phyloP scores from a whole-genome alignment of 495 filamentous ascomycete species.

The Neurospora hispaniola region DNA sequence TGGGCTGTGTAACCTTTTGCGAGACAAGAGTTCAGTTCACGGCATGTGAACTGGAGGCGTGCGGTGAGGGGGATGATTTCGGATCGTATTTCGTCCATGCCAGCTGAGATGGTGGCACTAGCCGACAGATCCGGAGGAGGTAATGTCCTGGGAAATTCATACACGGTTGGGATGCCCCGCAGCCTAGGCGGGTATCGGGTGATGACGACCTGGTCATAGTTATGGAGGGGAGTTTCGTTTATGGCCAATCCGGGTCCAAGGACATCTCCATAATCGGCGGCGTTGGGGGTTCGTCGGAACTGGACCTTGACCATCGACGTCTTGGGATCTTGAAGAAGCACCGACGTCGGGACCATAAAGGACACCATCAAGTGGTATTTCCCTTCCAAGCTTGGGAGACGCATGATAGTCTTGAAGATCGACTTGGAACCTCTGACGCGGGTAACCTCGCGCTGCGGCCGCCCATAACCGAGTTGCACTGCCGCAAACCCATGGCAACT shows the following conservation, averaged over 20 bases:
- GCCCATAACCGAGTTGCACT: conserved; percentile 28
- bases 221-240: conserved; percentile 14
- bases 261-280: background rate
- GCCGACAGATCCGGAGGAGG: background rate
- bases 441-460: conserved; percentile 3
- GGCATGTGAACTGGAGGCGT: conserved; percentile 2
- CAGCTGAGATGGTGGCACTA: background rate
- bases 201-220: conserved; percentile 23
- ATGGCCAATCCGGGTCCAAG: conserved; percentile 14
- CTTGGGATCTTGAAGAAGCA: conserved; percentile 17
- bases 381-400: conserved; percentile 22
- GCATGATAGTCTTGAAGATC: conserved; percentile 19
- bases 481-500: conserved; percentile 11
- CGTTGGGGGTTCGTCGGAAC: conserved; percentile 3
- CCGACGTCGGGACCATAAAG: conserved; percentile 23
- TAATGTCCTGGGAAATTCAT: background rate
- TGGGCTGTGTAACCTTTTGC: background rate
- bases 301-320: conserved; percentile 13
- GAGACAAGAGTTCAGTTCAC: background rate
- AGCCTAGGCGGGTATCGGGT: conserved; percentile 12
- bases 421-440: conserved; percentile 15
- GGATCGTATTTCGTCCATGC: background rate
- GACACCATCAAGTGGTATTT: conserved; percentile 23
- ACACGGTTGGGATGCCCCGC: background rate
- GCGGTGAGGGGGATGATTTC: conserved; percentile 5